Conservation (phyloP, 768 basidiomycete genomes). For the Melanogaster broomeanus region DNA sequence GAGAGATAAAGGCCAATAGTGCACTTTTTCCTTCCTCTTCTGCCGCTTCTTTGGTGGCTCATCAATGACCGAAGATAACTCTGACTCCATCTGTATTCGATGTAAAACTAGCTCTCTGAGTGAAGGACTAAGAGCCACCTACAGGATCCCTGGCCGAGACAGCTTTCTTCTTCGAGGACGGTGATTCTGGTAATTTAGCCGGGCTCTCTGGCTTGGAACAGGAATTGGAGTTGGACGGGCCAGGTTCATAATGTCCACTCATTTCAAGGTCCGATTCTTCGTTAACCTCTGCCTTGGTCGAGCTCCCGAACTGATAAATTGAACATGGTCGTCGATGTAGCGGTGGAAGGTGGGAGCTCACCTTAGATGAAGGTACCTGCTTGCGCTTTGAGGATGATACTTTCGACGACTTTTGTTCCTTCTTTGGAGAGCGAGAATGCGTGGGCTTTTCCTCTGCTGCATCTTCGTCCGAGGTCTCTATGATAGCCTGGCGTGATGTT, state of each 20-base stretch:
- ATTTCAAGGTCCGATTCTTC: slow-evolving; percentile 11
- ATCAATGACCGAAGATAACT: slow-evolving; percentile 60
- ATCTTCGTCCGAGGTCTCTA: slow-evolving; percentile 31
- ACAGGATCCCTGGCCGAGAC: slow-evolving; percentile 17
- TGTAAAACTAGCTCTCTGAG: slow-evolving; percentile 35
- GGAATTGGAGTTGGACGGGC: slow-evolving; percentile 9
- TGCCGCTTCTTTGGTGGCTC: slow-evolving; percentile 53
- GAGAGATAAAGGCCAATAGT: not conserved
- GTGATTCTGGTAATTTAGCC: slow-evolving; percentile 3
- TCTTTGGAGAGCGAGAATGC: slow-evolving; percentile 8
- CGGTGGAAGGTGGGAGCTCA: not conserved
- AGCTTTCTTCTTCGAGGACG: slow-evolving; percentile 7
- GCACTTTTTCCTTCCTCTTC: slow-evolving; percentile 41
- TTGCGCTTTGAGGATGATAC: slow-evolving; percentile 11
- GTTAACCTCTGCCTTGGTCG: not conserved
- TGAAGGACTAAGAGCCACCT: slow-evolving; percentile 1
- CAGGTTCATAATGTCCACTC: slow-evolving; percentile 3
- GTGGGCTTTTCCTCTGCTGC: slow-evolving; percentile 2
- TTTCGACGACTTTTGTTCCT: slow-evolving; percentile 1
- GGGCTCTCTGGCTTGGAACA: not conserved
- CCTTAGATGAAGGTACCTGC: slow-evolving; percentile 4
- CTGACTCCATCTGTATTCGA: slow-evolving; percentile 38
- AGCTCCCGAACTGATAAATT: not conserved
- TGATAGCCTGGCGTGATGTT: slow-evolving; percentile 15
- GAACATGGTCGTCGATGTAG: not conserved